Percentiles rank a stretch among this genome's conserved stretches.
phyloP scores from a whole-genome alignment of 2,329 filamentous ascomycete species.

The Beauveria australis region DNA sequence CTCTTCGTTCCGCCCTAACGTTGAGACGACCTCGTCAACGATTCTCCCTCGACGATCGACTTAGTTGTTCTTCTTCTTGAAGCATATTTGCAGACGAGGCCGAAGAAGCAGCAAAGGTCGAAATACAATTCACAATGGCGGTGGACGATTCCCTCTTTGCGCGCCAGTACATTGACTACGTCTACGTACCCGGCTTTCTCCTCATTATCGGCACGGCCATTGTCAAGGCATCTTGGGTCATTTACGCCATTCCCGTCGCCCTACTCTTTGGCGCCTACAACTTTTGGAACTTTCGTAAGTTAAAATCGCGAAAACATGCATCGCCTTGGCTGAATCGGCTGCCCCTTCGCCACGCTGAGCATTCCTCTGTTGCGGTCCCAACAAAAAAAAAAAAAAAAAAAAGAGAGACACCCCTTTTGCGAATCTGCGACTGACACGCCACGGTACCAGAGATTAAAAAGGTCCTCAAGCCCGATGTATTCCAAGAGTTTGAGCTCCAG shows the following conservation, averaged over 20 bases:
- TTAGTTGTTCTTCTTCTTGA: neutral
- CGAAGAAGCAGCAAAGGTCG: neutral
- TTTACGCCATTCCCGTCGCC: conserved; percentile 61
- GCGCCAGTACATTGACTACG: conserved; percentile 63
- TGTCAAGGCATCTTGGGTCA: conserved; percentile 69
- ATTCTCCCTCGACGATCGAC: neutral
- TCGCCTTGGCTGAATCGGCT: neutral
- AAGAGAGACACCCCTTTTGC: neutral
- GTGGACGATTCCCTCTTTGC: conserved; percentile 31
- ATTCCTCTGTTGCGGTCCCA: neutral
- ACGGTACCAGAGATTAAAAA: conserved; percentile 57
- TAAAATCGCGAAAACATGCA: neutral
- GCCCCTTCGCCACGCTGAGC: too few species aligned
- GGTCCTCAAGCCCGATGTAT: conserved; percentile 76
- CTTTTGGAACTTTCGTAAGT: conserved; percentile 63
- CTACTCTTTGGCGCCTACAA: conserved; percentile 61
- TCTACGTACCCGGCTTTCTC: conserved; percentile 76
- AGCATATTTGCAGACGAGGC: neutral
- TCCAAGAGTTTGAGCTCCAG: conserved; percentile 87
- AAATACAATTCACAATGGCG: conserved; percentile 18
- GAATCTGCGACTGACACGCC: conserved; percentile 5
- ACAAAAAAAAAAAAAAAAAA: neutral
- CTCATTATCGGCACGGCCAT: conserved; percentile 69
- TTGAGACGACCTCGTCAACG: neutral
- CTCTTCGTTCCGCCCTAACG: neutral